phyloP scores from a whole-genome alignment of 345 rosid genomes.

The Salix viminalis region DNA sequence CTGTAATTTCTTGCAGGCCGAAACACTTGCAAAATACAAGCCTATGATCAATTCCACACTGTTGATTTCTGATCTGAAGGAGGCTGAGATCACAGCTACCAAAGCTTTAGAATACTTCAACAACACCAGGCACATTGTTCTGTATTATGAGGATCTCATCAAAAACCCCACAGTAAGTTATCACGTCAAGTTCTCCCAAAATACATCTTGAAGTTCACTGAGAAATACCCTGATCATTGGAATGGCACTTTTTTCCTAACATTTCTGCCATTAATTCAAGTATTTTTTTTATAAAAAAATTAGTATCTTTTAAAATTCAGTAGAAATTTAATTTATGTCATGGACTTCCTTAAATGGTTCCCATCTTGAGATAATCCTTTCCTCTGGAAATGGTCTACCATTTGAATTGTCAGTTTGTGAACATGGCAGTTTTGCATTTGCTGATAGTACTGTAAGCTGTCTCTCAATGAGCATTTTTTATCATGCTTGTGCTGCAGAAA shows the following conservation, averaged over 20 bases:
- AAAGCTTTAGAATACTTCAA: slow-evolving; percentile 62
- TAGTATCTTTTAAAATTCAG: background rate
- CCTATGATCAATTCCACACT: slow-evolving; percentile 67
- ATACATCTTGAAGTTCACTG: background rate
- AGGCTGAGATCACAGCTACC: slow-evolving; percentile 52
- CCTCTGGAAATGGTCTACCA: background rate
- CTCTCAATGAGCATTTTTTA: background rate
- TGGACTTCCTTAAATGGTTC: background rate
- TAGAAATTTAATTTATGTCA: background rate
- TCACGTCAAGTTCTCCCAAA: background rate
- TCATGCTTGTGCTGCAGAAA: slow-evolving; percentile 45
- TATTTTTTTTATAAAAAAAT: background rate
- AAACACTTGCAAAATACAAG: slow-evolving; percentile 70
- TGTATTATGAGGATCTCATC: slow-evolving; percentile 80
- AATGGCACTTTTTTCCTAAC: background rate
- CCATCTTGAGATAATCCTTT: background rate
- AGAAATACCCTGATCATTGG: background rate
- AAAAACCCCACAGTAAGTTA: slow-evolving; percentile 50
- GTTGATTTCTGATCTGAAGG: slow-evolving; percentile 55
- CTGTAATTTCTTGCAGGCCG: slow-evolving; percentile 48
- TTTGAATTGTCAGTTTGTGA: background rate
- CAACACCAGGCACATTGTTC: slow-evolving; percentile 63
- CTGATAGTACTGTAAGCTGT: background rate
- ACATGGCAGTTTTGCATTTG: background rate
- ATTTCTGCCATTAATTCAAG: background rate